Base-by-base conservation (phyloP, 352 stramenopile species). In the Phytophthora podocarpi region DNA sequence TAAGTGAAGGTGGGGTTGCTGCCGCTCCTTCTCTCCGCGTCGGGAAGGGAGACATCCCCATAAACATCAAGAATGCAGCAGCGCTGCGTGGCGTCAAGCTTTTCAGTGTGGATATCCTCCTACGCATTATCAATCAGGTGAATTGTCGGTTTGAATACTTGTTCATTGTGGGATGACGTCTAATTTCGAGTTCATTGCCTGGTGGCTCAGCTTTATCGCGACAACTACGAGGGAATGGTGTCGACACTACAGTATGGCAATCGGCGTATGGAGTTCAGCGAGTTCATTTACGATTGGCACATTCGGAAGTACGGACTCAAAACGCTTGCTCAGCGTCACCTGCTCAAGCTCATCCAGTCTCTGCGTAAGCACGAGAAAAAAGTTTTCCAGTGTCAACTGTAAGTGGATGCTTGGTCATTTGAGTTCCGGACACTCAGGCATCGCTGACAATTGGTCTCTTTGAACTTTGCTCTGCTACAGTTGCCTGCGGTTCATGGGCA, bases 241-340 rank as follows among this genome's bases (percentile, higher is more conserved):
- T 58, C 77, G 24, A 80, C 74, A 37, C 67, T 87, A n/a, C 82
- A 93, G 59, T 90, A 93, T 52, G 83, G 81, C 27, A 81, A 64
- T 56, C 74, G 81, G 3, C 80, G 82, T 23, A 93, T 90, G 72
- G 78, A 85, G 35, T 93, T 91, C 54, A 90, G 82, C 50, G 82
- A 93, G 60, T 93, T 91, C 50, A 77, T 93, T 43, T 91, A 91
- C 60, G 84, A 93, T 59, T 91, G 84, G 84, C 83, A 93, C 37
- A 87, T 91, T 30, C 82, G 84, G 43, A 93, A 93, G 72, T 89
- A 72, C 26, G 82, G 82, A 7, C 78, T 91, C 24, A 91, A 90
- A 59, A 56, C 82, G 5, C 77, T 93, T 20, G 84, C 82, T 3
- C 78, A 90, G 64, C 82, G 87, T 51, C 84, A 91, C 41, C 39